Evolutionary conservation across 768 basidiomycete genomes (phyloP).

Genomic region (Lactarius pseudohatsudake): DNA sequence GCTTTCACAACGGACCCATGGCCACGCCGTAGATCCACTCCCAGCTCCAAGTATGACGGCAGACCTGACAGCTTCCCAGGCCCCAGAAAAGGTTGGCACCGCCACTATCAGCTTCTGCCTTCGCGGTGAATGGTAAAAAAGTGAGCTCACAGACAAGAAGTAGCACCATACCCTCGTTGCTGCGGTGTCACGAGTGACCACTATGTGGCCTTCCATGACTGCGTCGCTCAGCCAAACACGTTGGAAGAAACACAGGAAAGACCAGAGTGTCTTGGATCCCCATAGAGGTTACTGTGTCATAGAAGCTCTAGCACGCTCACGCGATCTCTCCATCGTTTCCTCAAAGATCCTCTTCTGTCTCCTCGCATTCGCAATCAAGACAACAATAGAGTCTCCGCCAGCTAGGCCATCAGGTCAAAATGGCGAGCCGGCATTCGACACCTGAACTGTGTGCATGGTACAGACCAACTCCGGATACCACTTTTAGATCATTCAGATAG

Average conservation of each 20-base stretch:
- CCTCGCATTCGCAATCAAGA: not conserved
- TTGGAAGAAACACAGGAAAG: not conserved
- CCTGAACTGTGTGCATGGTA: not conserved
- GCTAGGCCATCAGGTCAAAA: not conserved
- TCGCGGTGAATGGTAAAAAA: not conserved
- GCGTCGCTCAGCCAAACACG: not conserved
- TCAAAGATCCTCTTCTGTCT: not conserved
- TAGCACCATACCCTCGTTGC: not conserved
- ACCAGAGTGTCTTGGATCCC: not conserved
- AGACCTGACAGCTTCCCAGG: not conserved
- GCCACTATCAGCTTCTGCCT: not conserved
- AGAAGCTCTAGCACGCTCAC: not conserved
- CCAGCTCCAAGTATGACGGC: not conserved
- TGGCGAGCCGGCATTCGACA: not conserved
- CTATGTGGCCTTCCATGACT: not conserved
- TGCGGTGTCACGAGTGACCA: not conserved
- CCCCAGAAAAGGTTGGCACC: not conserved
- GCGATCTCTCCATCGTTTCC: not conserved
- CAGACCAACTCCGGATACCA: not conserved
- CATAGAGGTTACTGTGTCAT: not conserved
- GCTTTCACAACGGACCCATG: not conserved
- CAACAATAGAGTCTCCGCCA: not conserved
- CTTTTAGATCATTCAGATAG: not conserved
- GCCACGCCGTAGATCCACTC: not conserved
- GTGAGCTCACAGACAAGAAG: not conserved